These are phyloP conservation scores for Exophiala spinifera DNA, from an alignment of 2,329 filamentous ascomycete genomes.

Conservation along the genomic window DNA sequence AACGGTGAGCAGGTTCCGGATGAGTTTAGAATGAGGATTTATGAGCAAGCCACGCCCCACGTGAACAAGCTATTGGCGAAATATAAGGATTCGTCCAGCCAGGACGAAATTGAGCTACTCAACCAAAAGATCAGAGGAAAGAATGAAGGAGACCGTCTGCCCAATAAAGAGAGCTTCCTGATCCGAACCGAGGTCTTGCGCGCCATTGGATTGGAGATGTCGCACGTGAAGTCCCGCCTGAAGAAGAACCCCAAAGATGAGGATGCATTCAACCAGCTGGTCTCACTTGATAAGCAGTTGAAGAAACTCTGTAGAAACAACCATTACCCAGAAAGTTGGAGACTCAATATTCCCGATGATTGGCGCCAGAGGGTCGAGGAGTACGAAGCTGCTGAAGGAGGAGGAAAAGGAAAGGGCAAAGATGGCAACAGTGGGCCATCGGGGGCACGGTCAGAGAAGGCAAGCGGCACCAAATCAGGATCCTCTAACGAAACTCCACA, in stretches of 20 bases:
- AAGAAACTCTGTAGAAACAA: background rate
- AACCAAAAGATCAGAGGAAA: background rate
- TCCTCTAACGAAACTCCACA: too few species aligned
- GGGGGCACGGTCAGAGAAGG: too few species aligned
- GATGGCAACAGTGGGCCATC: background rate
- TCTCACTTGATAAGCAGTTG: conserved; percentile 1
- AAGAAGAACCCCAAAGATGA: background rate
- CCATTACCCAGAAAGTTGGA: background rate
- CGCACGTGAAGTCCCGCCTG: background rate
- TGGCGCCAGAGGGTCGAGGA: conserved; percentile 1
- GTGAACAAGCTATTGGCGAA: background rate
- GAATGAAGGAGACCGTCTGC: background rate
- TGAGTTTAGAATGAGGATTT: background rate
- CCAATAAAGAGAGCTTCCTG: background rate
- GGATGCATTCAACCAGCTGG: background rate
- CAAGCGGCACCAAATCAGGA: too few species aligned
- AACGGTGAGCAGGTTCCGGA: background rate
- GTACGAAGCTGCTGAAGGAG: background rate
- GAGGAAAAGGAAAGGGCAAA: conserved; percentile 2
- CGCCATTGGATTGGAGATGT: conserved; percentile 1
- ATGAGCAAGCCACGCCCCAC: background rate
- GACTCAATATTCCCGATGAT: background rate
- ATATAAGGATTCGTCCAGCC: conserved; percentile 1
- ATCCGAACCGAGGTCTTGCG: background rate
- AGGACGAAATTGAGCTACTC: background rate